Evolutionary conservation across 2,329 filamentous ascomycete species (phyloP).

Genomic region (Colletotrichum sp.): DNA sequence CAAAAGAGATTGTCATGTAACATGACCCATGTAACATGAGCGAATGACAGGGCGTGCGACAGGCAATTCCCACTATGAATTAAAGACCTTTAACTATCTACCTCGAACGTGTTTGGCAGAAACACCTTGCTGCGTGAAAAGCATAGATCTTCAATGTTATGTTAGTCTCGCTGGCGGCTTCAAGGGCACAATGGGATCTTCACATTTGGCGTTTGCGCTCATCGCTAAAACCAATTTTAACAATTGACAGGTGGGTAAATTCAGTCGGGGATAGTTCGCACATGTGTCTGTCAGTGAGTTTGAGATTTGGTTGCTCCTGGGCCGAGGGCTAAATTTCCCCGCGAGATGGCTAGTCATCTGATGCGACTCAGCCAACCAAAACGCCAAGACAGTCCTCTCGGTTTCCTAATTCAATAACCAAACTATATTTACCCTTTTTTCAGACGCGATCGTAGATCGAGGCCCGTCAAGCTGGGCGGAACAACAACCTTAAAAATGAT

Average conservation of each 20-base stretch:
- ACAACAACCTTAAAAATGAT: neutral
- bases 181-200: neutral
- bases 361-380: neutral
- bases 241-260: fast-evolving
- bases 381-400: neutral
- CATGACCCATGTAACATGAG: neutral
- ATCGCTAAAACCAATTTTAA: fast-evolving
- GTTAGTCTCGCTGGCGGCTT: too few species aligned
- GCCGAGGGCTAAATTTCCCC: neutral
- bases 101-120: neutral
- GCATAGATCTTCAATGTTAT: too few species aligned
- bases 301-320: neutral
- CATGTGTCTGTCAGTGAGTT: neutral
- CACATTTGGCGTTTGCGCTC: fast-evolving
- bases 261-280: neutral
- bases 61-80: neutral
- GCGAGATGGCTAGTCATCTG: neutral
- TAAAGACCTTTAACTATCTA: neutral
- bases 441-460: neutral
- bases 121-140: neutral
- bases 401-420: neutral
- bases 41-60: neutral
- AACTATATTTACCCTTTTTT: neutral
- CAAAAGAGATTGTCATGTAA: neutral
- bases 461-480: neutral